These are phyloP conservation scores for Elsinoe australis DNA, from an alignment of 2,329 filamentous ascomycete species.

Conservation along the genomic window DNA sequence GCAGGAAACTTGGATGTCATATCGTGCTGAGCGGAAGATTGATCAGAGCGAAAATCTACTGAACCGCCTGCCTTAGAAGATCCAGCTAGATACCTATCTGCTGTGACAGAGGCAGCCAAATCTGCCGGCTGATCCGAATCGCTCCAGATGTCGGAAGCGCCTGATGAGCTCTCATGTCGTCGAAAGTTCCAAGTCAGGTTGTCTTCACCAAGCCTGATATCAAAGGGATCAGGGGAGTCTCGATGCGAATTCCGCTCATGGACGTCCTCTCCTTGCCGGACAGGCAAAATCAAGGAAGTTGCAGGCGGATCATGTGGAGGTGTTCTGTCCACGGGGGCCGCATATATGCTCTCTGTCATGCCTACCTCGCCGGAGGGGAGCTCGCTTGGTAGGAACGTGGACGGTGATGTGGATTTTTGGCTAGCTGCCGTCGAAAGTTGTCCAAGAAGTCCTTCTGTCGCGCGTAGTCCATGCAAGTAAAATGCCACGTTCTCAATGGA, in stretches of 20 bases:
- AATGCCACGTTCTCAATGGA: conserved; percentile 5
- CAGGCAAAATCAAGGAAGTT: too few relatives aligned
- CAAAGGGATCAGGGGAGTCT: conserved; percentile 23
- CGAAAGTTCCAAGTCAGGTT: conserved; percentile 32
- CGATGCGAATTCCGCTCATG: too few relatives aligned
- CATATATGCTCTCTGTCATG: conserved; percentile 4
- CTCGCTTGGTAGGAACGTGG: not conserved
- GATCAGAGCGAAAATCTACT: too few relatives aligned
- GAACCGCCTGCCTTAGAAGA: too few relatives aligned
- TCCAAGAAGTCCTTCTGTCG: not conserved
- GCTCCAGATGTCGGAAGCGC: conserved; percentile 28
- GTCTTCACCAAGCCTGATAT: conserved; percentile 32
- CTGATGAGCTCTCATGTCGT: conserved; percentile 24
- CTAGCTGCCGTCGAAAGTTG: not conserved
- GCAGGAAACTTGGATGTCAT: not conserved
- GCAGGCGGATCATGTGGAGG: too few relatives aligned
- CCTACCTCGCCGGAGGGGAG: not conserved
- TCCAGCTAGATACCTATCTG: conserved; percentile 8
- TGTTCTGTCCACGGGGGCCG: not conserved
- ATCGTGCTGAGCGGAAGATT: too few relatives aligned
- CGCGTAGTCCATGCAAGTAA: conserved; percentile 4
- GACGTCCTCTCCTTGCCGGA: not conserved
- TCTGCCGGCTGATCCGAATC: conserved; percentile 29
- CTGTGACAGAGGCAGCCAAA: conserved; percentile 24
- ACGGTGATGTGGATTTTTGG: not conserved